Percentiles rank a stretch among this genome's conserved stretches.
These are phyloP conservation scores for Jackrogersella minutella DNA, from an alignment of 495 filamentous ascomycete species.

Conservation along the genomic window DNA sequence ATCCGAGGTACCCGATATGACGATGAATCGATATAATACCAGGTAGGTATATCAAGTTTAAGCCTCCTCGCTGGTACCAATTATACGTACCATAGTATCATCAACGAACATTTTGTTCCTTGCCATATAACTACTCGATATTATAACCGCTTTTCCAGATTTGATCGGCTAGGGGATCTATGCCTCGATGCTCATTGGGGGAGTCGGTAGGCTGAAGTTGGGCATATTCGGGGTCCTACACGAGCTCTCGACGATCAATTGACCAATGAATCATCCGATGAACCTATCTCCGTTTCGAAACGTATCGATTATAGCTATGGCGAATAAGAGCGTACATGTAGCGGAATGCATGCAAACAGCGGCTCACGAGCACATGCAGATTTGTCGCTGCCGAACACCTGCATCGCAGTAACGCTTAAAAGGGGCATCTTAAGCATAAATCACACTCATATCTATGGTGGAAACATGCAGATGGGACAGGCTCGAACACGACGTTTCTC, in stretches of 20 bases:
- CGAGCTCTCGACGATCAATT: slow-evolving; percentile 19
- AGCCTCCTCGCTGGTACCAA: slow-evolving; percentile 20
- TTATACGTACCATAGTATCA: background rate
- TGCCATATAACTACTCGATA: slow-evolving; percentile 21
- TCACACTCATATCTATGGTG: slow-evolving; percentile 20
- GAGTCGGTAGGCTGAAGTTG: slow-evolving; percentile 13
- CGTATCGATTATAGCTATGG: slow-evolving; percentile 20
- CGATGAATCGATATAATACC: slow-evolving; percentile 9
- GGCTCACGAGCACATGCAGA: slow-evolving; percentile 30
- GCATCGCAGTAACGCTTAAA: slow-evolving; percentile 37
- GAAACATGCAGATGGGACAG: slow-evolving; percentile 19
- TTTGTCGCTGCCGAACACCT: slow-evolving; percentile 21
- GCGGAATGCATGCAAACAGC: slow-evolving; percentile 21
- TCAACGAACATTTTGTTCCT: slow-evolving; percentile 3
- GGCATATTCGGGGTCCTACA: slow-evolving; percentile 21
- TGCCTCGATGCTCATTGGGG: slow-evolving; percentile 8
- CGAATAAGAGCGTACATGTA: slow-evolving; percentile 27
- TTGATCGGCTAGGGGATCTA: slow-evolving; percentile 24
- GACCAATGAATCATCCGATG: slow-evolving; percentile 16
- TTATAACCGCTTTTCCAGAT: slow-evolving; percentile 31
- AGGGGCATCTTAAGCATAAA: slow-evolving; percentile 34
- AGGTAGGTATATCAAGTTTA: slow-evolving; percentile 1
- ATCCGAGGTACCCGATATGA: slow-evolving; percentile 22
- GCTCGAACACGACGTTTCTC: slow-evolving; percentile 1
- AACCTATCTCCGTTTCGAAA: slow-evolving; percentile 32